Percentiles rank a stretch among this genome's conserved stretches.
Evolutionary conservation across 169 alveolate species (phyloP).

Genomic region (Plasmodium billcollinsi): DNA sequence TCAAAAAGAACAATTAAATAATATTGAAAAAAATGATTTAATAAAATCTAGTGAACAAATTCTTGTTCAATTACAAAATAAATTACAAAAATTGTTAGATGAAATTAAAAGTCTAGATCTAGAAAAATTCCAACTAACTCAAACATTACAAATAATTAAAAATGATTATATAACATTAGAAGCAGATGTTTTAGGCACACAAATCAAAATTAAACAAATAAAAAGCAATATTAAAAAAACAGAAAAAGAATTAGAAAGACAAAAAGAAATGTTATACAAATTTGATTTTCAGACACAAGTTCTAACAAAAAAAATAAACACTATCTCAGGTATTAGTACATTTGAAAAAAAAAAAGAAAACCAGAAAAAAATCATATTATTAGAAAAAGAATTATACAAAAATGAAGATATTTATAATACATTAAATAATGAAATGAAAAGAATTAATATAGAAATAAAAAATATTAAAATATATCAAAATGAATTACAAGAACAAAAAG

Average conservation of each 20-base stretch:
- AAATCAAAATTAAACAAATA: conserved; percentile 72
- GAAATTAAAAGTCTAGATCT: conserved; percentile 52
- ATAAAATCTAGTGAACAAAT: conserved; percentile 44
- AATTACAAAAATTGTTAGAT: background rate
- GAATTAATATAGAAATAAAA: conserved; percentile 57
- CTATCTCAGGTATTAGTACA: conserved; percentile 36
- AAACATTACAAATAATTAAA: conserved; percentile 44
- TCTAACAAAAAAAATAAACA: conserved; percentile 58
- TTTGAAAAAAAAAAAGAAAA: conserved; percentile 72
- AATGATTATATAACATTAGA: conserved; percentile 42
- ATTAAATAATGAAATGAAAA: conserved; percentile 52
- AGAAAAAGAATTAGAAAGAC: conserved; percentile 74
- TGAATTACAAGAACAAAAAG: conserved; percentile 32
- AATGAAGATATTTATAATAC: conserved; percentile 58
- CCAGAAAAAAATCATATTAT: conserved; percentile 43
- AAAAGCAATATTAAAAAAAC: conserved; percentile 48
- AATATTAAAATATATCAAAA: conserved; percentile 46
- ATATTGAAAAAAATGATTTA: conserved; percentile 34
- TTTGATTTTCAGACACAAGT: conserved; percentile 71
- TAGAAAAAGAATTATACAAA: conserved; percentile 53
- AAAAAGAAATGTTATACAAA: conserved; percentile 65
- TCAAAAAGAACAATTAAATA: conserved; percentile 31
- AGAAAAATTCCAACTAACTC: conserved; percentile 49
- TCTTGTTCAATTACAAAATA: conserved; percentile 20
- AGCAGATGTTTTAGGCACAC: conserved; percentile 61